Base-by-base conservation (phyloP, 306 rosid species). In the Castanospermum australe region DNA sequence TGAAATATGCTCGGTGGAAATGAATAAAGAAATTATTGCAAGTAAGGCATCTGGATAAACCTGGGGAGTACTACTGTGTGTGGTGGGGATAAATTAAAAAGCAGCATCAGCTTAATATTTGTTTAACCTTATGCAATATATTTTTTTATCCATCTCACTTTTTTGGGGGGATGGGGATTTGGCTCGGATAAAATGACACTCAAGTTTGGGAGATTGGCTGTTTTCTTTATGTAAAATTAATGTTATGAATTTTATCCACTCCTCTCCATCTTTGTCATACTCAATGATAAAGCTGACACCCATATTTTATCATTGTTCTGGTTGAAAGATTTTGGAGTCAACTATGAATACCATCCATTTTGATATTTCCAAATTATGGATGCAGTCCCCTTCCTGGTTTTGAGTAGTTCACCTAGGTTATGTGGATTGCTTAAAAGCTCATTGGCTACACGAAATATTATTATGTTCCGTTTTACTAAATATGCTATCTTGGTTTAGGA, bases 321-420 rank as follows among this genome's bases (percentile, higher is more conserved):
- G 42, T 36, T 69, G 32, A 18, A 41, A 36, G 8, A n/a, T 14
- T 50, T 18, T 20, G 44, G 45, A 30, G 11, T 24, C 6, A 22
- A 65, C 59, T 50, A 38, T 64, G 52, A 35, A 67, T 67, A 25
- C 11, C 47, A 45, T 32, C 48, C 51, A 22, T 57, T 65, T 64
- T 45, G 79, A 69, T 51, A 69, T 82, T 68, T 28, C 61, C 79
- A 61, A 75, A 48, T 54, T 48, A n/a, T 59, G 35, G 77, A 67
- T 32, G 32, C 50, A 24, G 55, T 71, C 39, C 57, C 76, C 70
- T 73, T 81, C 57, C 39, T 80, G 81, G 56, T 14, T 55, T 35
- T 52, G 65, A 39, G 63, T 44, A 69, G 36, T 15, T 44, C 33
- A 56, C 75, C 59, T 61, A 56, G 67, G 65, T 50, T 35, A 13